Evolutionary conservation across 2,329 filamentous ascomycete species (phyloP).

Genomic region (Arthroderma sp.): DNA sequence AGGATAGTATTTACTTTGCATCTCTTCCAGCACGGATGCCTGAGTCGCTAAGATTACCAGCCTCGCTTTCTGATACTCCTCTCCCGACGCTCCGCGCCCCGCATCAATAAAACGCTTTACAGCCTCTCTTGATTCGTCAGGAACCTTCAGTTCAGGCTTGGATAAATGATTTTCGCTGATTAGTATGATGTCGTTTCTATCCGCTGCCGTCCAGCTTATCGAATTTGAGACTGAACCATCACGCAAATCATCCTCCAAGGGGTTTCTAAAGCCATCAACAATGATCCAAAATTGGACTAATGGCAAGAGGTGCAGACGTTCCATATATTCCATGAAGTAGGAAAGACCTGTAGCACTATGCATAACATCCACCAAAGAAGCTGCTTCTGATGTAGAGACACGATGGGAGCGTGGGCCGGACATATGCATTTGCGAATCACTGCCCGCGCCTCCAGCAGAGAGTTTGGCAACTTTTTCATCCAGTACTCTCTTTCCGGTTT

Average conservation of each 20-base stretch:
- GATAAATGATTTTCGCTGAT: slow-evolving; percentile 84
- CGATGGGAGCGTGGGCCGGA: slow-evolving; percentile 17
- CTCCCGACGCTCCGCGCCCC: slow-evolving; percentile 59
- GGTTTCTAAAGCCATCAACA: slow-evolving; percentile 89
- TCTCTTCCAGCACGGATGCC: slow-evolving; percentile 67
- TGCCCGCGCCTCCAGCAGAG: slow-evolving; percentile 41
- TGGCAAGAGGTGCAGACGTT: slow-evolving; percentile 72
- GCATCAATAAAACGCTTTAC: slow-evolving; percentile 69
- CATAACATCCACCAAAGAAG: slow-evolving; percentile 70
- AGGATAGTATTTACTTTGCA: slow-evolving; percentile 68
- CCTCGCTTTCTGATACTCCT: slow-evolving; percentile 72
- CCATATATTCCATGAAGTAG: slow-evolving; percentile 99
- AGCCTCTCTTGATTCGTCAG: slow-evolving; percentile 52
- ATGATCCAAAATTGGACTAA: slow-evolving; percentile 97
- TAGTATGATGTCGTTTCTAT: slow-evolving; percentile 75
- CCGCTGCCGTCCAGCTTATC: slow-evolving; percentile 65
- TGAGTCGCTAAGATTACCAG: slow-evolving; percentile 71
- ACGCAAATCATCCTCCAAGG: slow-evolving; percentile 71
- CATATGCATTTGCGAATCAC: not conserved
- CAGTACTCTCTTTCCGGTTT: slow-evolving; percentile 77
- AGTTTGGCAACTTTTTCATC: slow-evolving; percentile 81
- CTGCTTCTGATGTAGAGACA: slow-evolving; percentile 54
- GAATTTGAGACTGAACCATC: slow-evolving; percentile 53
- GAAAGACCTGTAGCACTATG: slow-evolving; percentile 82
- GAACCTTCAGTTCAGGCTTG: slow-evolving; percentile 66